Percentiles rank a stretch among this genome's conserved stretches.
These are phyloP conservation scores for Bremia lactucae DNA, from an alignment of 352 stramenopile species.

Conservation along the genomic window DNA sequence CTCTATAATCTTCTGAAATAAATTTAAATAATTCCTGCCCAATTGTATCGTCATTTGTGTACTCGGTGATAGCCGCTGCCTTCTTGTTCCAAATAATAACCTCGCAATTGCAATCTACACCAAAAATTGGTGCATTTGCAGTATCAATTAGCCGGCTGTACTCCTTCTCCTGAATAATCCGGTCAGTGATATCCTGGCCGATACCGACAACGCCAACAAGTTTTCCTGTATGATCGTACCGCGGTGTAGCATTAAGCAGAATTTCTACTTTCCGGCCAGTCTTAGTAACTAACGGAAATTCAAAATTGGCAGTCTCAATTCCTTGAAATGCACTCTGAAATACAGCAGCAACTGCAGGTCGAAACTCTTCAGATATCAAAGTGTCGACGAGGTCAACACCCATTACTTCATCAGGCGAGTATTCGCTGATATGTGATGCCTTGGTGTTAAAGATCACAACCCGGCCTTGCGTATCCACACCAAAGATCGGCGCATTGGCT, in stretches of 20 bases:
- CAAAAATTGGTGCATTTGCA: slow-evolving; percentile 46
- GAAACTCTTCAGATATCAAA: slow-evolving; percentile 67
- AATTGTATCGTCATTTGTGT: slow-evolving; percentile 75
- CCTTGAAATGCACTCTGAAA: slow-evolving; percentile 47
- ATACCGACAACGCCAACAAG: slow-evolving; percentile 39
- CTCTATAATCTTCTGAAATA: slow-evolving; percentile 41
- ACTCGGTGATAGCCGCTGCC: slow-evolving; percentile 77
- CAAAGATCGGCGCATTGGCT: slow-evolving; percentile 74
- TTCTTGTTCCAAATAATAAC: slow-evolving; percentile 86
- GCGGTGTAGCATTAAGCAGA: slow-evolving; percentile 45
- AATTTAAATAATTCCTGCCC: slow-evolving; percentile 65
- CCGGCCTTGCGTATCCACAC: slow-evolving; percentile 40
- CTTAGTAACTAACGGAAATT: slow-evolving; percentile 57
- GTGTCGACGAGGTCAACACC: slow-evolving; percentile 63
- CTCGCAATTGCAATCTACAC: slow-evolving; percentile 48
- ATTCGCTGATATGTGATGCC: slow-evolving; percentile 81
- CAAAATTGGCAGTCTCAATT: slow-evolving; percentile 44
- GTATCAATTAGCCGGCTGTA: slow-evolving; percentile 29
- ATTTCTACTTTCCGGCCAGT: slow-evolving; percentile 38
- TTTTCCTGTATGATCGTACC: slow-evolving; percentile 60
- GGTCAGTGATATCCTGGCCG: no score
- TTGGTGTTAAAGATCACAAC: slow-evolving; percentile 89
- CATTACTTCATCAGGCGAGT: slow-evolving; percentile 80
- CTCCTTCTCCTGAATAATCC: slow-evolving; percentile 32
- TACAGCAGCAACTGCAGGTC: slow-evolving; percentile 44